Evolutionary conservation across 2,329 filamentous ascomycete genomes (phyloP).

Genomic region (Microascus cirrosus): DNA sequence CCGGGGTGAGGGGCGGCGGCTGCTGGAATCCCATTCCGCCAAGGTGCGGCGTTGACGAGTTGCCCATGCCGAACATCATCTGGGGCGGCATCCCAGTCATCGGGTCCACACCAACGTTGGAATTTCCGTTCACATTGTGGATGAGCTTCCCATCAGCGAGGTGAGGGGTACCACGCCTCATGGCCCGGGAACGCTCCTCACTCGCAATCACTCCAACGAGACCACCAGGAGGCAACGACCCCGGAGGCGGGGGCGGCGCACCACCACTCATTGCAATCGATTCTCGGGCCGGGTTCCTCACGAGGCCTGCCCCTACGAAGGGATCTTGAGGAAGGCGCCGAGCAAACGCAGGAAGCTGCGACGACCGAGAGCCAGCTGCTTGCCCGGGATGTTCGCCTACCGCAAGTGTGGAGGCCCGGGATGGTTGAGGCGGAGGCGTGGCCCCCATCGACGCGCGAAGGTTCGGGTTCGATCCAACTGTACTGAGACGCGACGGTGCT

Average conservation of each 20-base stretch:
- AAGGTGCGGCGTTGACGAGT: constrained; percentile 7
- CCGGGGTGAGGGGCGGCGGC: constrained; percentile 36
- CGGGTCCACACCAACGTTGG: constrained; percentile 32
- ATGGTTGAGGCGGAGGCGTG: constrained; percentile 18
- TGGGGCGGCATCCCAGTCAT: constrained; percentile 19
- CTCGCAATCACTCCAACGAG: constrained; percentile 80
- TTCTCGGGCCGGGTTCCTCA: constrained; percentile 62
- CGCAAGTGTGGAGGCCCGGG: constrained; percentile 19
- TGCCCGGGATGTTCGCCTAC: neutral
- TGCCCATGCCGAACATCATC: constrained; percentile 8
- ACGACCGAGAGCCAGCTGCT: constrained; percentile 6
- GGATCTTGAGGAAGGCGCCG: constrained; percentile 74
- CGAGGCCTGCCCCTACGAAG: constrained; percentile 68
- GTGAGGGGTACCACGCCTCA: constrained; percentile 69
- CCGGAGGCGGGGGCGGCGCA: constrained; percentile 17
- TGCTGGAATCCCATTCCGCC: neutral
- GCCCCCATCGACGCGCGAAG: constrained; percentile 40
- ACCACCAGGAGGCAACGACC: constrained; percentile 54
- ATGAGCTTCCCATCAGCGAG: constrained; percentile 35
- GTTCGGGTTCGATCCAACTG: constrained; percentile 60
- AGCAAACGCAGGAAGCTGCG: constrained; percentile 67
- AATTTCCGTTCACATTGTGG: constrained; percentile 21
- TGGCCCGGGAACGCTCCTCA: constrained; percentile 68
- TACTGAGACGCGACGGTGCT: constrained; percentile 56
- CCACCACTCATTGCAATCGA: constrained; percentile 60